Conservation (phyloP, 345 rosid species). For the Schrenkiella parvula region DNA sequence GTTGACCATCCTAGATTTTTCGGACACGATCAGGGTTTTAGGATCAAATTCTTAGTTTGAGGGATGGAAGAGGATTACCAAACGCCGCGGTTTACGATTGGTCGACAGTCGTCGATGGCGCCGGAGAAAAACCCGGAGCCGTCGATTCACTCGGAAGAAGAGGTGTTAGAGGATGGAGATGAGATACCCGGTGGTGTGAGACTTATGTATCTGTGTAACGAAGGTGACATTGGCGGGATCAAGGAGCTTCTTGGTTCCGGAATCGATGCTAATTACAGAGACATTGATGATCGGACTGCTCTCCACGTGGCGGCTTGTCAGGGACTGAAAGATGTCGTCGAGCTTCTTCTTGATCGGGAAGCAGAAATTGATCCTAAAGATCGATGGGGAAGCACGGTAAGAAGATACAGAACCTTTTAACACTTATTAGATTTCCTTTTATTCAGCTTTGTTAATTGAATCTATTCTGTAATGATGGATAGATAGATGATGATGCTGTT, state of each 20-base stretch:
- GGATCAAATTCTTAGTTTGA: background rate
- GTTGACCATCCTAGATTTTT: slow-evolving; percentile 7
- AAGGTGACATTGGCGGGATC: slow-evolving; percentile 72
- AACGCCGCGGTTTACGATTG: slow-evolving; percentile 48
- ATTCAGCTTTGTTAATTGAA: background rate
- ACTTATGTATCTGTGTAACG: slow-evolving; percentile 68
- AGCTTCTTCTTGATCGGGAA: slow-evolving; percentile 52
- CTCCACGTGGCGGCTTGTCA: slow-evolving; percentile 92
- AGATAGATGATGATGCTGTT: background rate
- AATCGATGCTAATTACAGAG: slow-evolving; percentile 68
- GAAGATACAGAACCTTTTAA: background rate
- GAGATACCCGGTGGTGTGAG: slow-evolving; percentile 53
- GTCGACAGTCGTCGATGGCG: slow-evolving; percentile 76
- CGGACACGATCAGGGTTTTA: slow-evolving; percentile 5
- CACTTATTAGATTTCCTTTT: background rate
- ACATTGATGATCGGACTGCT: slow-evolving; percentile 78
- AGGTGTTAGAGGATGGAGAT: slow-evolving; percentile 39
- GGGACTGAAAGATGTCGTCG: slow-evolving; percentile 55
- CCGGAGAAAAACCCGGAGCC: slow-evolving; percentile 36
- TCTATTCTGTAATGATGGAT: background rate
- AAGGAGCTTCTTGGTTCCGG: slow-evolving; percentile 63
- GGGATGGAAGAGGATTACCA: slow-evolving; percentile 52
- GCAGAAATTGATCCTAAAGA: slow-evolving; percentile 63
- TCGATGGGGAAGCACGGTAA: slow-evolving; percentile 98
- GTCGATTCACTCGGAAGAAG: slow-evolving; percentile 40